Percentiles rank a stretch among this genome's conserved stretches.
phyloP scores from a whole-genome alignment of 495 filamentous ascomycete species.

The Chaetomium tenue region DNA sequence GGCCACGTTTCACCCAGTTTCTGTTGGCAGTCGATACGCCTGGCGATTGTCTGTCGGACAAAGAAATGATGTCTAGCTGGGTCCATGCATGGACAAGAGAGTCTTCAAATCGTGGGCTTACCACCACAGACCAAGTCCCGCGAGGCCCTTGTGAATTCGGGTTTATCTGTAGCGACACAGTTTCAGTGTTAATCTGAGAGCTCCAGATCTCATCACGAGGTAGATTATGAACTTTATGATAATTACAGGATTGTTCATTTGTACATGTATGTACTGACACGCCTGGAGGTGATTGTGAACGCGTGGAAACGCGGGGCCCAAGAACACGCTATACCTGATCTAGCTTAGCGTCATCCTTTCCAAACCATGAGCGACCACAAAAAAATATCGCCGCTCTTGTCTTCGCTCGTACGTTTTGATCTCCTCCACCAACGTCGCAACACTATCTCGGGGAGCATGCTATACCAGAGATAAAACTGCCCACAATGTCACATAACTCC shows the following conservation, averaged over 20 bases:
- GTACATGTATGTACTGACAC: too few relatives aligned
- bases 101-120: too few relatives aligned
- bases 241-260: neutral
- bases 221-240: too few relatives aligned
- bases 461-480: neutral
- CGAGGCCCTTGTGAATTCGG: too few relatives aligned
- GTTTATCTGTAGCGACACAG: too few relatives aligned
- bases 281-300: too few relatives aligned
- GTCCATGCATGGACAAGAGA: too few relatives aligned
- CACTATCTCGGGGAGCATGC: neutral
- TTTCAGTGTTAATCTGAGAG: too few relatives aligned
- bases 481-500: conserved; percentile 20
- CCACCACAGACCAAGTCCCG: too few relatives aligned
- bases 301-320: neutral
- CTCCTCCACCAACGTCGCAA: neutral
- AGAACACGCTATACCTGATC: neutral
- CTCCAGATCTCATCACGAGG: too few relatives aligned
- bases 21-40: neutral
- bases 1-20: neutral
- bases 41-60: neutral
- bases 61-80: neutral
- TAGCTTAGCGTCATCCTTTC: neutral
- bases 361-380: neutral
- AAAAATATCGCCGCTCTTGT: neutral
- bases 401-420: neutral